A percentile compares a stretch with the other conserved stretches of the same genome.
Conservation (phyloP, 2,329 filamentous ascomycete species). For the Knufia petricola region DNA sequence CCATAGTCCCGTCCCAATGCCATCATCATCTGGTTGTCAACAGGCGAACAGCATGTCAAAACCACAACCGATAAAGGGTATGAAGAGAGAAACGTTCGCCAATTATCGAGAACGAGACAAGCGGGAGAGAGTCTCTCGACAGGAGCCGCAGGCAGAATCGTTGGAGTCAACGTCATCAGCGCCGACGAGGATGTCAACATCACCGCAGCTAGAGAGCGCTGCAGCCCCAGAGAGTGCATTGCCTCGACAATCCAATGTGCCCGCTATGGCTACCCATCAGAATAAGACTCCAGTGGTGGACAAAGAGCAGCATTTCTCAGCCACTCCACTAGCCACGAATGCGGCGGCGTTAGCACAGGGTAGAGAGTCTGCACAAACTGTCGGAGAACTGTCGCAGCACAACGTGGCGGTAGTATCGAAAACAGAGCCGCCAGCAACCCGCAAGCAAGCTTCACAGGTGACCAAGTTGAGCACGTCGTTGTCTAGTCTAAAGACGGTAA, state of each 20-base stretch:
- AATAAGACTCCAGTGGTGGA: no score
- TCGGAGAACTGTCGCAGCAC: no score
- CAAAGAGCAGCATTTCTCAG: background rate
- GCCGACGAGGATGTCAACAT: background rate
- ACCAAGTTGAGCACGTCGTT: no score
- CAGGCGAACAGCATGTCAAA: background rate
- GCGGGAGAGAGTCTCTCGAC: background rate
- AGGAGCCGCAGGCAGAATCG: background rate
- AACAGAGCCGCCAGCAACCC: no score
- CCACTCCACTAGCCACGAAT: no score
- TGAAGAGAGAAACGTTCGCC: conserved; percentile 3
- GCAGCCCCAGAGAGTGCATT: background rate
- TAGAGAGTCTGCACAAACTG: no score
- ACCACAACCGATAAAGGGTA: background rate
- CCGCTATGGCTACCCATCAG: no score
- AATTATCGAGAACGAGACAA: conserved; percentile 3
- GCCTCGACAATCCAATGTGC: background rate
- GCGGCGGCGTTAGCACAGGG: no score
- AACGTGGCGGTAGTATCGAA: no score
- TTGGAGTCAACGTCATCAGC: background rate
- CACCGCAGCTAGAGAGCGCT: background rate
- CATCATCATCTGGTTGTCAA: background rate
- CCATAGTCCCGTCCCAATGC: background rate
- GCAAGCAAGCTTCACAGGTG: no score
- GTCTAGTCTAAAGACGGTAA: no score